Percentiles rank a stretch among this genome's conserved stretches.
These are phyloP conservation scores for Babesia gibsoni DNA, from an alignment of 169 alveolate genomes.

Conservation along the genomic window DNA sequence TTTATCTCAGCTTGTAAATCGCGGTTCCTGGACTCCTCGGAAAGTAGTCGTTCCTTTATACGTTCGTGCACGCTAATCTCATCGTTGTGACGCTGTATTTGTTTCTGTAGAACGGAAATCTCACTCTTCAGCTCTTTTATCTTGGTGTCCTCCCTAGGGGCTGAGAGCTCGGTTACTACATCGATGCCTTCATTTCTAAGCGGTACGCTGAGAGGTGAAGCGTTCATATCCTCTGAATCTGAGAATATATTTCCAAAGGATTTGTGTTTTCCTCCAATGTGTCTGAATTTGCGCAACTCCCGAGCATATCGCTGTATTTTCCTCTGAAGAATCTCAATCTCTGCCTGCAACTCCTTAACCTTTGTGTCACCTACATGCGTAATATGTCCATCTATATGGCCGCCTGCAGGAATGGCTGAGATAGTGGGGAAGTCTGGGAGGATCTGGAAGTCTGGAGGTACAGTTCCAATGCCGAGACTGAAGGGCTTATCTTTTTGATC, in stretches of 20 bases:
- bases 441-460: background rate
- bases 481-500: background rate
- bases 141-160: constrained; percentile 20
- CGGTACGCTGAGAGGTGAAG: too few relatives aligned
- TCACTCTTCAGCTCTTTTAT: constrained; percentile 36
- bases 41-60: background rate
- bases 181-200: background rate
- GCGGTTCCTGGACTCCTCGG: constrained; percentile 30
- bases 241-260: too few relatives aligned
- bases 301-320: constrained; percentile 12
- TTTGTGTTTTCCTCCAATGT: too few relatives aligned
- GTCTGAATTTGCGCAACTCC: constrained; percentile 4
- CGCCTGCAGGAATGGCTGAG: background rate
- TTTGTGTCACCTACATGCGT: constrained; percentile 5
- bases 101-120: constrained; percentile 26
- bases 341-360: constrained; percentile 14
- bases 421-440: background rate
- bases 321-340: constrained; percentile 16
- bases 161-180: background rate
- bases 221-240: constrained; percentile 15
- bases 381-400: background rate
- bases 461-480: background rate
- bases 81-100: constrained; percentile 23
- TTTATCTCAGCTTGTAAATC: constrained; percentile 4
- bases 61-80: background rate